A percentile compares a stretch with the other conserved stretches of the same genome.
Evolutionary conservation across 345 rosid genomes (phyloP).

Genomic region (Erysimum cheiranthoides): DNA sequence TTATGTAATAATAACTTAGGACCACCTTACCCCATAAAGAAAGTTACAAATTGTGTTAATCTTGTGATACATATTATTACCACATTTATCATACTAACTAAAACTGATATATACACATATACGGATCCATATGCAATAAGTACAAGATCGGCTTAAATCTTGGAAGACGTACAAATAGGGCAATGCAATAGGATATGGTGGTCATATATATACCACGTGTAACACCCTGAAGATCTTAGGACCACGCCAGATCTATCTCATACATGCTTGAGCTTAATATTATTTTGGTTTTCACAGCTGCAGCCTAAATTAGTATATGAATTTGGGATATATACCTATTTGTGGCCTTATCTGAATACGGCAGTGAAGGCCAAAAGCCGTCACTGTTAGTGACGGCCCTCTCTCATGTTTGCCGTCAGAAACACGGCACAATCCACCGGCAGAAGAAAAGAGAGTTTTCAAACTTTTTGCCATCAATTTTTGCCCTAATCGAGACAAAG

Average conservation of each 20-base stretch:
- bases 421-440: constrained; percentile 43
- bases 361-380: constrained; percentile 10
- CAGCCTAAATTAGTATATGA: neutral
- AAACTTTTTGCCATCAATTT: constrained; percentile 24
- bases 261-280: neutral
- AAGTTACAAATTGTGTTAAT: neutral
- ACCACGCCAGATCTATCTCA: constrained; percentile 9
- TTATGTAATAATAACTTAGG: neutral
- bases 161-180: constrained; percentile 12
- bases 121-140: neutral
- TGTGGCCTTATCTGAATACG: constrained; percentile 29
- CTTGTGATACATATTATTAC: constrained; percentile 2
- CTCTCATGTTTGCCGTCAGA: constrained; percentile 40
- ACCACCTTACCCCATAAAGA: neutral
- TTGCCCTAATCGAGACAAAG: constrained; percentile 33
- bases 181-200: constrained; percentile 25
- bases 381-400: constrained; percentile 11
- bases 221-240: constrained; percentile 11
- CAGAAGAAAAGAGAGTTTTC: constrained; percentile 15
- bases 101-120: neutral
- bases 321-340: neutral
- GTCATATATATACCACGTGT: constrained; percentile 15
- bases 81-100: neutral
- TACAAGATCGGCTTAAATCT: constrained; percentile 4
- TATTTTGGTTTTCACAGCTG: neutral